Base-by-base conservation (phyloP, 257 asterid species). In the Primulina huaijiensis region DNA sequence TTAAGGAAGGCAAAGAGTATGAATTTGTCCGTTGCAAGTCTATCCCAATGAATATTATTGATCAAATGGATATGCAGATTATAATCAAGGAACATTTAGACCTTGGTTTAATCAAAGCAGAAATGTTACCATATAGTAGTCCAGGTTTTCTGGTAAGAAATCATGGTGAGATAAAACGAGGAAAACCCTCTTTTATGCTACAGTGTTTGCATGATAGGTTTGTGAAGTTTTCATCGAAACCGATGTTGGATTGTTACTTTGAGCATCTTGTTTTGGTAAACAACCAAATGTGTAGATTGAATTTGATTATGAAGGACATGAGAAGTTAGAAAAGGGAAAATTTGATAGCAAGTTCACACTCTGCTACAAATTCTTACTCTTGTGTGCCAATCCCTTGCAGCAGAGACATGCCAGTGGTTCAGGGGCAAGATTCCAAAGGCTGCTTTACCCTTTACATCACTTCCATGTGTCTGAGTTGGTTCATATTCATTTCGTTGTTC, bases 151-250 rank as follows among this genome's bases (percentile, higher is more conserved):
- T n/a, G n/a, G n/a, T n/a, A n/a, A n/a, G n/a, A n/a, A n/a, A n/a
- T n/a, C n/a, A n/a, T n/a, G n/a, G n/a, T n/a, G n/a, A n/a, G n/a
- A n/a, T n/a, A n/a, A n/a, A n/a, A n/a, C n/a, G n/a, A n/a, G n/a
- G n/a, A n/a, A n/a, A n/a, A n/a, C n/a, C n/a, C n/a, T n/a, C 25
- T 23, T 35, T 8, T 3, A 30, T 17, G 66, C 61, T 75, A 70
- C 53, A 62, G 8, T 38, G 11, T 20, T 25, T 61, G 50, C 53
- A 4, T 19, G 8, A 62, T 19, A 8, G 34, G 66, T 57, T 55
- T 58, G n/a, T n/a, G 7, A 50, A 27, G 31, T 66, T 7, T 23
- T 52, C 19, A 17, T 46, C n/a, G 9, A n/a, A 50, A 27, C 38
- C 11, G 6, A 6, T 14, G 60, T 65, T 65, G 8, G 60, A 20